phyloP scores from a whole-genome alignment of 257 asterid species.

The Solanum corneliomulleri region DNA sequence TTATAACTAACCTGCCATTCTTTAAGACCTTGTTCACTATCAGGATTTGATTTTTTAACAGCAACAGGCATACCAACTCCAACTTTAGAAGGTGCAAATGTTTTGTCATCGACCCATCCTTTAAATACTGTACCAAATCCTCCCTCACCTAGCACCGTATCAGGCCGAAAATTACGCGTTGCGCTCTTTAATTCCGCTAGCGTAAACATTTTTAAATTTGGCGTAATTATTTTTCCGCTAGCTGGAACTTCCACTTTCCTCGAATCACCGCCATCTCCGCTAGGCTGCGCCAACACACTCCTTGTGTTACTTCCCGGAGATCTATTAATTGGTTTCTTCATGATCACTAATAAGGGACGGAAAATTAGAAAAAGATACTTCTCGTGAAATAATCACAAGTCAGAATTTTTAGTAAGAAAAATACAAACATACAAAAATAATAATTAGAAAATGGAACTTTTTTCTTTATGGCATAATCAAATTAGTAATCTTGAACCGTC shows the following conservation, averaged over 20 bases:
- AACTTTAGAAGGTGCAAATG: conserved; percentile 51
- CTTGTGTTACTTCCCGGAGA: not conserved
- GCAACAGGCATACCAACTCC: conserved; percentile 84
- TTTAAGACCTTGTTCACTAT: conserved; percentile 77
- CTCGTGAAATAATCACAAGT: too few relatives aligned
- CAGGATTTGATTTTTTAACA: conserved; percentile 74
- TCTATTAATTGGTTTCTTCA: not conserved
- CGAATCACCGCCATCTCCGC: not conserved
- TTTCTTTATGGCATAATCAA: not conserved
- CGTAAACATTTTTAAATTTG: conserved; percentile 19
- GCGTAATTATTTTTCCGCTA: conserved; percentile 8
- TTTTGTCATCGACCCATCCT: conserved; percentile 38
- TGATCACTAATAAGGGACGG: not conserved
- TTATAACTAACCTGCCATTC: conserved; percentile 65
- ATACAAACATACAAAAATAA: too few relatives aligned
- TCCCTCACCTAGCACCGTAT: conserved; percentile 33
- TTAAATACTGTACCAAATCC: conserved; percentile 37
- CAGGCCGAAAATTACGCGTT: conserved; percentile 27
- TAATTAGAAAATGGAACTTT: not conserved
- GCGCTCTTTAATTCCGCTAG: conserved; percentile 17
- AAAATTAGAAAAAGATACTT: too few relatives aligned
- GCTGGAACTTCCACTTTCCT: not conserved
- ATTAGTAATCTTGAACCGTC: not conserved
- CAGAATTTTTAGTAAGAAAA: too few relatives aligned
- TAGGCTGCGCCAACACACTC: not conserved